These are phyloP conservation scores for Ceriops tagal DNA, from an alignment of 345 rosid species.

Conservation along the genomic window DNA sequence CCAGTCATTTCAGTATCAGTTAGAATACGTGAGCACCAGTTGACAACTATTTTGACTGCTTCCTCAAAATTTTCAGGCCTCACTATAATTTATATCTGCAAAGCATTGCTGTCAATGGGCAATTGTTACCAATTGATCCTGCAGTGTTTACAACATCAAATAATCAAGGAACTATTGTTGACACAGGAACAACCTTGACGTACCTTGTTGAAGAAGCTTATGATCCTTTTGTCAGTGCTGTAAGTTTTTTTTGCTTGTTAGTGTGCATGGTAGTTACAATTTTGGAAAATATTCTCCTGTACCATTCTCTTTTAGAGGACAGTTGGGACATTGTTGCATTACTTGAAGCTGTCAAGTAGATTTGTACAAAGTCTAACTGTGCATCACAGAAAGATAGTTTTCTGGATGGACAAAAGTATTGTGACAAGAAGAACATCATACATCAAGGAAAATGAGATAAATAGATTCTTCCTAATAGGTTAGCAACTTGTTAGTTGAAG, in stretches of 20 bases:
- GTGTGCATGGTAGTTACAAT: background rate
- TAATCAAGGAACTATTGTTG: conserved; percentile 81
- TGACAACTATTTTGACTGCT: conserved; percentile 20
- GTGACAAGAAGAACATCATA: background rate
- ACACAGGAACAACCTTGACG: conserved; percentile 93
- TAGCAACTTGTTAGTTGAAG: background rate
- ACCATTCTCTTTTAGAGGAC: too few species aligned
- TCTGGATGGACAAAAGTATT: background rate
- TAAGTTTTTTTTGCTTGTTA: conserved; percentile 36
- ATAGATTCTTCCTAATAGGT: background rate
- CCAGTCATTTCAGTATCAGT: background rate
- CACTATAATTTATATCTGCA: conserved; percentile 91
- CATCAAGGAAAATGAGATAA: background rate
- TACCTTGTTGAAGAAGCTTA: conserved; percentile 81
- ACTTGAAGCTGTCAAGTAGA: too few species aligned
- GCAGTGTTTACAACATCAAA: conserved; percentile 70
- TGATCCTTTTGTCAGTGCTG: conserved; percentile 62
- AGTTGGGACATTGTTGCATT: too few species aligned
- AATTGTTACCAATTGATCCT: conserved; percentile 54
- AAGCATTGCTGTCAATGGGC: conserved; percentile 86
- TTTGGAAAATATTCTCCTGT: too few species aligned
- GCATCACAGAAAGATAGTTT: background rate
- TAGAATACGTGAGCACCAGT: background rate
- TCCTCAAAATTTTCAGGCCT: conserved; percentile 48
- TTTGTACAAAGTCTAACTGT: too few species aligned